These are phyloP conservation scores for Melastoma malabathricum DNA, from an alignment of 345 rosid genomes.

Conservation along the genomic window DNA sequence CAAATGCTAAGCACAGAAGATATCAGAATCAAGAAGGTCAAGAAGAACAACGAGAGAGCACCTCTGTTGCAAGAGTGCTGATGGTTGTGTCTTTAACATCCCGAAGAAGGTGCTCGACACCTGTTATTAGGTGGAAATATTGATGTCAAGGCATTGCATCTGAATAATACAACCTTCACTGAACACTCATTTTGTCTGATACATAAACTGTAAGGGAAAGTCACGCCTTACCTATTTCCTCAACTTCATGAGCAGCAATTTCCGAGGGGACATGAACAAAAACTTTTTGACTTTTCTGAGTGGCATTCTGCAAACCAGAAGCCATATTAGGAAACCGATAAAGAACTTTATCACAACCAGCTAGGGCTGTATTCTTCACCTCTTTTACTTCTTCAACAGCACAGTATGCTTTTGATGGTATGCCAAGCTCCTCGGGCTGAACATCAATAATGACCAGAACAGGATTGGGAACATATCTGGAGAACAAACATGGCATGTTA, in stretches of 20 bases:
- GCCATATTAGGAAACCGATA: neutral
- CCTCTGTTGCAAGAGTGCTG: slow-evolving; percentile 85
- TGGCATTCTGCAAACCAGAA: slow-evolving; percentile 42
- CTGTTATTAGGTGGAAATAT: slow-evolving; percentile 14
- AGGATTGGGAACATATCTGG: slow-evolving; percentile 70
- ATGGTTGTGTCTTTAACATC: slow-evolving; percentile 86
- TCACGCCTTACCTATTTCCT: slow-evolving; percentile 88
- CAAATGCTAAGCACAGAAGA: neutral
- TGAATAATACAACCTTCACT: neutral
- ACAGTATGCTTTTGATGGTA: slow-evolving; percentile 78
- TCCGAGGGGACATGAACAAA: slow-evolving; percentile 68
- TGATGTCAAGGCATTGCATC: neutral
- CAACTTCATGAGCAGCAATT: slow-evolving; percentile 82
- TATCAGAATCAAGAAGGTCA: neutral
- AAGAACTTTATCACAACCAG: neutral
- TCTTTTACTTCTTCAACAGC: slow-evolving; percentile 86
- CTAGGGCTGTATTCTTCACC: slow-evolving; percentile 14
- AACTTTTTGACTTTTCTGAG: slow-evolving; percentile 77
- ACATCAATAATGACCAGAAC: slow-evolving; percentile 90
- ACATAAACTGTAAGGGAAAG: no score
- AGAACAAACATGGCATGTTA: neutral
- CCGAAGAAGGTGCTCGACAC: slow-evolving; percentile 72
- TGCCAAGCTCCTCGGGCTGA: slow-evolving; percentile 79
- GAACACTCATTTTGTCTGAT: no score
- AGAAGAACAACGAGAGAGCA: slow-evolving; percentile 2